These are phyloP conservation scores for Umbelopsis sp. DNA, from an alignment of 371 early-diverging fungal species.

Conservation along the genomic window DNA sequence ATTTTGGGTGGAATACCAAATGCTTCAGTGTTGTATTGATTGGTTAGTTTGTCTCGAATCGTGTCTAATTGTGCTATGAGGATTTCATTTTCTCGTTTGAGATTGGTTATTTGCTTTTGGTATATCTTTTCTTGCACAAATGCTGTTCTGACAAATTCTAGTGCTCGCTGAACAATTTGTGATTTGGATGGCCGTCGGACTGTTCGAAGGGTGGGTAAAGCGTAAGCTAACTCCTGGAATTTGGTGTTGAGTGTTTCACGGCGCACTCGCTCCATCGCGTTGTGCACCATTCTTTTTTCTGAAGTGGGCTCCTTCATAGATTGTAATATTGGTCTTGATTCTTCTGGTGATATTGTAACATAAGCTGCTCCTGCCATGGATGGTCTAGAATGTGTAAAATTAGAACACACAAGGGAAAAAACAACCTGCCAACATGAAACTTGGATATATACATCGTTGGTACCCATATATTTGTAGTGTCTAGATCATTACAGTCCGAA, in stretches of 20 bases:
- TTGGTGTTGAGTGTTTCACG: conserved; percentile 14
- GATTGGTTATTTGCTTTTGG: conserved; percentile 16
- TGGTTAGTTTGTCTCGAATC: conserved; percentile 1
- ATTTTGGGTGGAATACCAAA: not conserved
- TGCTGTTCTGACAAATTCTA: conserved; percentile 17
- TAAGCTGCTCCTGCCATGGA: not conserved
- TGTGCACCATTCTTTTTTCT: conserved; percentile 7
- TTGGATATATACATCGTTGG: not conserved
- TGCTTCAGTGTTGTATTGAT: conserved; percentile 2
- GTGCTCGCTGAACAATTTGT: conserved; percentile 10
- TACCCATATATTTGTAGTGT: not conserved
- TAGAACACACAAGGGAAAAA: no score
- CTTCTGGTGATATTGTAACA: not conserved
- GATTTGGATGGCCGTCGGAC: conserved; percentile 14
- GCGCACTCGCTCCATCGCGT: conserved; percentile 9
- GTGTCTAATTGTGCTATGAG: conserved; percentile 4
- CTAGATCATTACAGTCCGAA: not conserved
- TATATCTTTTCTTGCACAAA: conserved; percentile 3
- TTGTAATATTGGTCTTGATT: not conserved
- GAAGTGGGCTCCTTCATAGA: not conserved
- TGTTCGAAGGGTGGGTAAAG: conserved; percentile 10
- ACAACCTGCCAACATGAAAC: no score
- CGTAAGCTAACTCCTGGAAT: conserved; percentile 10
- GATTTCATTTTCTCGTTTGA: conserved; percentile 12
- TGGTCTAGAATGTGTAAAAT: no score